phyloP scores from a whole-genome alignment of 768 basidiomycete species.

The Lactarius deliciosus region DNA sequence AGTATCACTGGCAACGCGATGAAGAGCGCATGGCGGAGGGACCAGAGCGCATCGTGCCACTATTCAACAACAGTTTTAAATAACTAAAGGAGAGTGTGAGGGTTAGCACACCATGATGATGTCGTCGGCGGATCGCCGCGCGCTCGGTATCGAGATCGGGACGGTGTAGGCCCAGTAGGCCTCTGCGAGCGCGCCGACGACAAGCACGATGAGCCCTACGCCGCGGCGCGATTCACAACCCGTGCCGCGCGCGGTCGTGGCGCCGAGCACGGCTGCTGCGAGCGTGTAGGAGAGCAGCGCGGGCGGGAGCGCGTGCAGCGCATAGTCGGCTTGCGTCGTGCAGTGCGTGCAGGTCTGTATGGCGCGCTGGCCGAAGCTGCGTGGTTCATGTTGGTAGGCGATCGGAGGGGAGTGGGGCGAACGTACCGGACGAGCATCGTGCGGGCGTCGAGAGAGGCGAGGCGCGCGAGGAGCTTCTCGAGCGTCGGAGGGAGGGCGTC shows the following conservation, averaged over 20 bases:
- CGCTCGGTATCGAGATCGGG: slow-evolving; percentile 14
- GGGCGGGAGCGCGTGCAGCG: slow-evolving; percentile 26
- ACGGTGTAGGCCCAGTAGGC: slow-evolving; percentile 22
- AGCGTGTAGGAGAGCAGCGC: slow-evolving; percentile 27
- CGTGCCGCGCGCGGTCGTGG: slow-evolving; percentile 22
- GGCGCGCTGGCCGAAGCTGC: slow-evolving; percentile 25
- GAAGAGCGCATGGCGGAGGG: slow-evolving; percentile 27
- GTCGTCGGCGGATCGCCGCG: slow-evolving; percentile 1
- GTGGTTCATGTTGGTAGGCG: neutral
- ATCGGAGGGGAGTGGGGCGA: neutral
- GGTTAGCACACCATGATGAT: slow-evolving; percentile 22
- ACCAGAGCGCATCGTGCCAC: slow-evolving; percentile 28
- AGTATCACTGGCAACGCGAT: slow-evolving; percentile 23
- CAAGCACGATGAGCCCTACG: slow-evolving; percentile 9
- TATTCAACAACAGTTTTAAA: neutral
- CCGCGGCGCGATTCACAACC: slow-evolving; percentile 23
- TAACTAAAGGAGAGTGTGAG: neutral
- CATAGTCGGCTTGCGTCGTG: slow-evolving; percentile 18
- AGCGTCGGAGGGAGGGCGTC: slow-evolving; percentile 18
- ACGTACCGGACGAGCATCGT: slow-evolving; percentile 27
- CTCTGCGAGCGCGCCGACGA: slow-evolving; percentile 19
- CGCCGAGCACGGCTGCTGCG: slow-evolving; percentile 22
- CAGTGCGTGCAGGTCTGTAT: slow-evolving; percentile 29
- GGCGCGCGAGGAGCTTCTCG: slow-evolving; percentile 26
- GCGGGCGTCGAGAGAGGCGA: slow-evolving; percentile 27